Evolutionary conservation across 495 filamentous ascomycete genomes (phyloP), one percentile per base, ranked within the genome.

Genomic region (Penicillium daleae): DNA sequence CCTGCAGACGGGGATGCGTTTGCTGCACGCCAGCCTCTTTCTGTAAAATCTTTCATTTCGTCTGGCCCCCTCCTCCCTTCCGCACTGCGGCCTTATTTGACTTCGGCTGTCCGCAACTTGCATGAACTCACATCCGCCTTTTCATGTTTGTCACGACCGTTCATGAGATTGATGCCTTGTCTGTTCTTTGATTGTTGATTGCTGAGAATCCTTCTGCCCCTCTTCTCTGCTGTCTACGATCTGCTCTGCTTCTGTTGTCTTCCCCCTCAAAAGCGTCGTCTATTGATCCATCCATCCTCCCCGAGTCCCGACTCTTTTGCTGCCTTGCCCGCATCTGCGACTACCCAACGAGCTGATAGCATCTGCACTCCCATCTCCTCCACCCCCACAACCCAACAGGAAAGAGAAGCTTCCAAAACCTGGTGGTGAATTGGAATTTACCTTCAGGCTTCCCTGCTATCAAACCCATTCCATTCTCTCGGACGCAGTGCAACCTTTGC

Each of bases 121-220:
- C 61, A 56, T 68, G 59, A 60, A 58, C 60, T 46, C 57, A 54
- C 54, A 56, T 42, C 42, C 51, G 51, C 51, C 44, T 26, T 56
- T 61, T 61, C 33, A 60, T 58, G 63, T 73, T 76, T 76, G 56
- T 82, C 76, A 87, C 80, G 85, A 86, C 79, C 74, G 78, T 83
- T 82, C 78, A 87, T 83, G 85, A 86, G 71, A 68, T 71, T 79
- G 74, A 85, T 79, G 79, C 78, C 71, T 67, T 17, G 35, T 39
- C 71, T 76, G 69, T 75, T 74, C 69, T 71, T 48, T 58, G 56
- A 26, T 49, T n/a, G 19, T 54, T 37, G 51, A 32, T 48, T 57
- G 27, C 56, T 35, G 51, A 21, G 51, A 32, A 53, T 33, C 19
- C 1, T 33, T 29, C 49, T 0, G 17, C 7, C 24, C 27, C 35